Conservation (phyloP, 2,329 filamentous ascomycete genomes). For the Trichoderma harzianum region DNA sequence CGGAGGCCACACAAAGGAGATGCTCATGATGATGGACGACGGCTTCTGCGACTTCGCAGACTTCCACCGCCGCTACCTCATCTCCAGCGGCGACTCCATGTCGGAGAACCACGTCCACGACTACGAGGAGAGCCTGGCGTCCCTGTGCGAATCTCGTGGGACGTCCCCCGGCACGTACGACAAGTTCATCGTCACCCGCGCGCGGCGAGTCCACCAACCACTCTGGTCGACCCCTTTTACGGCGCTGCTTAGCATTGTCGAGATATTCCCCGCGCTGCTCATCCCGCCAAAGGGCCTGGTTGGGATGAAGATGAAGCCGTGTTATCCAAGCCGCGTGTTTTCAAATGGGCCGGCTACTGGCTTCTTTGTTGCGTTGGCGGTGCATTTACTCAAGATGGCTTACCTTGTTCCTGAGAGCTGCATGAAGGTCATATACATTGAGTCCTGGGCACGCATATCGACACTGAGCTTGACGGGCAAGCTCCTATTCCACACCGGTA, state of each 20-base stretch:
- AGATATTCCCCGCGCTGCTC: conserved; percentile 56
- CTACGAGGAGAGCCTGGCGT: conserved; percentile 36
- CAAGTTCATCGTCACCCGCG: conserved; percentile 68
- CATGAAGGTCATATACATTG: conserved; percentile 79
- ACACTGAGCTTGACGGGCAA: conserved; percentile 81
- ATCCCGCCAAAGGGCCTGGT: conserved; percentile 27
- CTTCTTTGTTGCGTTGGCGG: conserved; percentile 64
- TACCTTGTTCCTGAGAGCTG: conserved; percentile 45
- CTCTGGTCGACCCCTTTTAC: conserved; percentile 70
- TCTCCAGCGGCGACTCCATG: conserved; percentile 69
- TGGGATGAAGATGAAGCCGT: conserved; percentile 23
- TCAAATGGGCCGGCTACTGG: conserved; percentile 88
- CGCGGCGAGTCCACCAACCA: conserved; percentile 77
- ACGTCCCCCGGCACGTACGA: conserved; percentile 52
- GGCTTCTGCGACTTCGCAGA: conserved; percentile 49
- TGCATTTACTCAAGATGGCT: conserved; percentile 47
- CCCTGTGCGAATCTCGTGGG: conserved; percentile 21
- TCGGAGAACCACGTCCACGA: conserved; percentile 67
- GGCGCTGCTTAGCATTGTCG: conserved; percentile 60
- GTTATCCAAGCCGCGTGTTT: conserved; percentile 70
- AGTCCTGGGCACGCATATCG: conserved; percentile 86
- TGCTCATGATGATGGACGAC: conserved; percentile 75
- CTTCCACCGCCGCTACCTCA: conserved; percentile 75
- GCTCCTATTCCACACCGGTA: conserved; percentile 58
- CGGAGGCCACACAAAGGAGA: conserved; percentile 92